Evolutionary conservation across 345 rosid species (phyloP), one percentile per base, ranked within the genome.

Genomic region (Lagerstroemia speciosa): DNA sequence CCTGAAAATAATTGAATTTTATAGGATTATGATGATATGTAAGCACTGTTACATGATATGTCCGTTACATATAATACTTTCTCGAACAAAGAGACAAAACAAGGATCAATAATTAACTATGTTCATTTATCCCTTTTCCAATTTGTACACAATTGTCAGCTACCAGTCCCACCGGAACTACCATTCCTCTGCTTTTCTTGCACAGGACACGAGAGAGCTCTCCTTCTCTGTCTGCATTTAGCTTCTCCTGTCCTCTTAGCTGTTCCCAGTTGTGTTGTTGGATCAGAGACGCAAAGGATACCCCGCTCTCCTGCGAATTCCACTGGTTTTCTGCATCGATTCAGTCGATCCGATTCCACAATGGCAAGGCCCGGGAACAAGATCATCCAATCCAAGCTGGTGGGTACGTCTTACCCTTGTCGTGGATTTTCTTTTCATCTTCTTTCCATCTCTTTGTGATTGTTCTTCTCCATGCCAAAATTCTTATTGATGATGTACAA

Each of bases 341-440:
- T 45, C 19, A 29, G 17, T 37, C 31, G 20, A 40, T 55, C 26
- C 41, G 38, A 41, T 53, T n/a, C 2, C 64, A 53, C 6, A 27
- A 74, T 74, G 77, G 41, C 66, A 20, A 69, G 73, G 67, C 82
- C 83, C 27, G 83, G 90, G 53, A 86, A 77, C 82, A 86, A 76
- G 83, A 86, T 80, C 77, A 80, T 85, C 45, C 95, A 86, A 82
- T 86, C 89, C 83, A 86, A 89, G 79, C 87, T 89, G 90, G 88
- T 88, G 73, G 84, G 88, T 83, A 62, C 69, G 77, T 74, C 64
- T 74, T 26, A 34, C 38, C 67, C 62, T 67, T 62, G 24, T 31
- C 60, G 11, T 33, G 38, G 3, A n/a, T 33, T 38, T 65, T 64
- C 29, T 41, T 0, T 71, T 64, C 30, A 33, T 19, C 6, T 5